Evolutionary conservation across 768 basidiomycete genomes (phyloP), one percentile per base, ranked within the genome.

Genomic region (Harrya chromipes): DNA sequence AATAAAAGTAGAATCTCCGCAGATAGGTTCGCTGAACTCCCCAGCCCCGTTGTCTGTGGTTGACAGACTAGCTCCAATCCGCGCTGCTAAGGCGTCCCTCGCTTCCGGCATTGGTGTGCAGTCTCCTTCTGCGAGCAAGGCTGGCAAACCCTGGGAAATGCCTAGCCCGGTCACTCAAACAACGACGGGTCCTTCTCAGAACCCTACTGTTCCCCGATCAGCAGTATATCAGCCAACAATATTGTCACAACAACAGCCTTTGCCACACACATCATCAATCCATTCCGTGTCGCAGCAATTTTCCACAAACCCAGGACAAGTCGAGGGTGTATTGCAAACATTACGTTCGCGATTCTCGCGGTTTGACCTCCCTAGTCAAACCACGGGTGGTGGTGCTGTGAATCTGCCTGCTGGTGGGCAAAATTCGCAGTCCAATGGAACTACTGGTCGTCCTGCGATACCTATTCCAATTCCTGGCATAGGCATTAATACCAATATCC

Each of bases 41-140:
- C 43, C 56, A 16, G 46, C 33, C 26, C 5, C 26, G 9, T 17
- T 21, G 12, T 55, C 55, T 3, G 47, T 43, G 4, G 11, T 39
- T 24, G 66, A 68, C 33, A 70, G 63, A 50, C 54, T 70, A 6
- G 66, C 68, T 4, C 66, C 66, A 19, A 68, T 68, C 51, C 66
- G 66, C 23, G 68, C 68, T 23, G 66, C 57, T 6, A 68, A 70
- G 41, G 66, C 64, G 1, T 53, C 59, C 8, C 53, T 70, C 26
- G 33, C 33, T 14, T 47, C 56, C 27, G 35, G 48, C 33, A n/a
- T 41, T 27, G 33, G 41, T n/a, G 4, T 20, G n/a, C 51, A 53
- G 41, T 50, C 59, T 20, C 51, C 29, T 29, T 29, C 61, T 44
- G 46, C 27, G 42, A 44, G 13, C 29, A 36, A 17, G 14, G 29